Evolutionary conservation across 352 stramenopile species (phyloP).

Genomic region (Pythium phragmiticola): DNA sequence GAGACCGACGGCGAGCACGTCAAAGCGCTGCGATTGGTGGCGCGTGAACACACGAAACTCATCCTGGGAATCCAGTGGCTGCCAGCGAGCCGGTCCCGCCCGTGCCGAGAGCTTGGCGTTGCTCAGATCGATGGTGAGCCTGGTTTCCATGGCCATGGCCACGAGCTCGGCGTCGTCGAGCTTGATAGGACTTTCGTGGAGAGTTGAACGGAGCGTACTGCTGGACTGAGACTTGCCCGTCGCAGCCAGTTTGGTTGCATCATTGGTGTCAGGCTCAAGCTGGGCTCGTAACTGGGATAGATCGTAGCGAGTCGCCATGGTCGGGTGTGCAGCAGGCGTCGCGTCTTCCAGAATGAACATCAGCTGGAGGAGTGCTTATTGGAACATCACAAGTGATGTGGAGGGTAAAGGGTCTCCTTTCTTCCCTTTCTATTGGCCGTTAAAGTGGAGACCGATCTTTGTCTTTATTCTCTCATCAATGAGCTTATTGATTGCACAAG

Average conservation of each 20-base stretch:
- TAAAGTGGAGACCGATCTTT: no score
- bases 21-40: conserved; percentile 9
- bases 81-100: background rate
- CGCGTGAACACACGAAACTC: conserved; percentile 9
- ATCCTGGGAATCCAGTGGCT: background rate
- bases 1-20: conserved; percentile 12
- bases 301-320: no score
- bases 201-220: background rate
- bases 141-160: background rate
- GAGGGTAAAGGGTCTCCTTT: no score
- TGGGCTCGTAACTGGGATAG: background rate
- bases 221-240: background rate
- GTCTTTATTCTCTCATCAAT: no score
- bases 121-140: conserved; percentile 1
- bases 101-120: conserved; percentile 1
- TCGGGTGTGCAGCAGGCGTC: no score
- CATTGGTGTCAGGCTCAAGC: background rate
- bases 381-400: no score
- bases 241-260: background rate
- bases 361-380: no score
- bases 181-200: background rate
- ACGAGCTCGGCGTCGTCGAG: conserved; percentile 1
- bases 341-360: no score
- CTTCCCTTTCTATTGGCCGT: no score
- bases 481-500: no score